These are phyloP conservation scores for Pelargonium australe DNA, from an alignment of 441 rosid species.

Conservation along the genomic window DNA sequence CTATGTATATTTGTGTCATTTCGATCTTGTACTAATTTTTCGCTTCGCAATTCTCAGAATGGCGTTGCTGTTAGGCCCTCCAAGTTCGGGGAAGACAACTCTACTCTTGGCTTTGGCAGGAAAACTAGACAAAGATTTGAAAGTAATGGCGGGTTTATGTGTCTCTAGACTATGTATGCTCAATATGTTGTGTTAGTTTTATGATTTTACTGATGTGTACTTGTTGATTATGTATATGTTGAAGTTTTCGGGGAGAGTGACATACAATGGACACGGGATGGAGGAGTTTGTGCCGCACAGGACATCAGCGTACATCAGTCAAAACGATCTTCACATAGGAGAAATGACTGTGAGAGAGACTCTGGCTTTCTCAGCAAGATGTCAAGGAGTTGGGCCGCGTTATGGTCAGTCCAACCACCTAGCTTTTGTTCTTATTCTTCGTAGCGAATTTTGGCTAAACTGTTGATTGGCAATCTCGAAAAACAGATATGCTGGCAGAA, in stretches of 20 bases:
- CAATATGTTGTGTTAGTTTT: background rate
- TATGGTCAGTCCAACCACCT: slow-evolving; percentile 30
- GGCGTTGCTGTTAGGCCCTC: slow-evolving; percentile 59
- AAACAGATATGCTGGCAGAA: slow-evolving; percentile 44
- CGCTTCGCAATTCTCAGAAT: slow-evolving; percentile 26
- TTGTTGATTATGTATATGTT: background rate
- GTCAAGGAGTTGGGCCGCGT: slow-evolving; percentile 59
- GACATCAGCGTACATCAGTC: slow-evolving; percentile 28
- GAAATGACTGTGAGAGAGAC: slow-evolving; percentile 67
- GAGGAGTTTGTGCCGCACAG: slow-evolving; percentile 22
- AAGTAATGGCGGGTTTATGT: slow-evolving; percentile 20
- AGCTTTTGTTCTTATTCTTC: no score
- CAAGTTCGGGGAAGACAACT: slow-evolving; percentile 59
- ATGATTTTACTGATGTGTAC: background rate
- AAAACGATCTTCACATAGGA: slow-evolving; percentile 50
- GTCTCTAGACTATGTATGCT: background rate
- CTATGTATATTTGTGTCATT: background rate
- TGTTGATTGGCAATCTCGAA: background rate
- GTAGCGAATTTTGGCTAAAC: background rate
- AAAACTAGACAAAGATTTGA: slow-evolving; percentile 37
- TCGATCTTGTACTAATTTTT: background rate
- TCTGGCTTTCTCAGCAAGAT: slow-evolving; percentile 51
- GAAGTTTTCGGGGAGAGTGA: slow-evolving; percentile 44
- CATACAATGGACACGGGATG: slow-evolving; percentile 53
- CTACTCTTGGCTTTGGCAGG: slow-evolving; percentile 18